These are phyloP conservation scores for Echinochloa phyllopogon DNA, from an alignment of 176 grass and related monocot species.

Conservation along the genomic window DNA sequence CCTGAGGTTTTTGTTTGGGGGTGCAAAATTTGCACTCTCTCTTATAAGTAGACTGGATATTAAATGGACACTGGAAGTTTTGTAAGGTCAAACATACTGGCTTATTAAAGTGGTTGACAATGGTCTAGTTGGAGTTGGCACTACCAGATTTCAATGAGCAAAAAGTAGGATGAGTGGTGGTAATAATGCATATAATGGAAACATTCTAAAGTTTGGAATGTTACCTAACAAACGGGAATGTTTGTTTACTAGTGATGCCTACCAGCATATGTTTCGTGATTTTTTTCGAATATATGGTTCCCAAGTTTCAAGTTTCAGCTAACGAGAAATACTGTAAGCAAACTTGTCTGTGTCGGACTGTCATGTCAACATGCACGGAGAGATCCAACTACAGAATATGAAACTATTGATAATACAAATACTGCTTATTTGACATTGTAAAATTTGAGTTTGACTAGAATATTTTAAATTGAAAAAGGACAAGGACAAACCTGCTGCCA, in stretches of 20 bases:
- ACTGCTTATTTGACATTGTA: not conserved
- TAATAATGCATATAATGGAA: constrained; percentile 45
- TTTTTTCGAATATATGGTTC: constrained; percentile 12
- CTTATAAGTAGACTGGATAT: not conserved
- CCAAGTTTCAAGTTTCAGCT: constrained; percentile 2
- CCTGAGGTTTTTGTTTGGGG: not conserved
- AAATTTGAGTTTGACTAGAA: not conserved
- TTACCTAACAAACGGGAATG: constrained; percentile 45
- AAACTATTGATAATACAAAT: constrained; percentile 6
- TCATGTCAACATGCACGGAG: not conserved
- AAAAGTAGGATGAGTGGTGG: constrained; percentile 50
- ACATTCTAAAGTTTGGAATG: constrained; percentile 31
- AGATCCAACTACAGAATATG: not conserved
- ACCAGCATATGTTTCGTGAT: constrained; percentile 27
- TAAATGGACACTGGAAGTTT: constrained; percentile 27
- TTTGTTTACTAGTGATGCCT: constrained; percentile 20
- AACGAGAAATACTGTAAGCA: not conserved
- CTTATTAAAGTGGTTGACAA: constrained; percentile 45
- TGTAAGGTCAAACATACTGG: constrained; percentile 35
- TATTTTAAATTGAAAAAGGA: not conserved
- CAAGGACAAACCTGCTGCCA: not conserved
- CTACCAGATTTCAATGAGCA: constrained; percentile 35
- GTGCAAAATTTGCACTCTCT: not conserved
- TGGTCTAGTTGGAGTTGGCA: constrained; percentile 46
- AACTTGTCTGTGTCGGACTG: not conserved